Evolutionary conservation across 306 rosid genomes (phyloP).

Genomic region (Dalbergia cultrata): DNA sequence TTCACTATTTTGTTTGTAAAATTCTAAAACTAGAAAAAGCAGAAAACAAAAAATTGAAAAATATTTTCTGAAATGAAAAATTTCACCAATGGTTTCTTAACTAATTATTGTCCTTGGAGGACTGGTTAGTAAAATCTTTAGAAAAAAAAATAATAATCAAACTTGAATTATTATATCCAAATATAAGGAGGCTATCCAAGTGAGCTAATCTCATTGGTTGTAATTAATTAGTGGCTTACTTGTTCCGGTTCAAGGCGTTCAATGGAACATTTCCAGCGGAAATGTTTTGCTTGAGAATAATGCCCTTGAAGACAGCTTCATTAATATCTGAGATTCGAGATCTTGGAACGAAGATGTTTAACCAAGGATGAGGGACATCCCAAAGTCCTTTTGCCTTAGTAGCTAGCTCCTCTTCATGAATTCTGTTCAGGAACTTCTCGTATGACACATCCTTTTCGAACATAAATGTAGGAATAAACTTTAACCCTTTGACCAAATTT

Average conservation of each 20-base stretch:
- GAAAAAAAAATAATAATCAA: too few relatives aligned
- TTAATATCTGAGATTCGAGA: slow-evolving; percentile 63
- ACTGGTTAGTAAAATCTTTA: too few relatives aligned
- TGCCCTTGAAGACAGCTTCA: slow-evolving; percentile 60
- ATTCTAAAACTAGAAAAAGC: too few relatives aligned
- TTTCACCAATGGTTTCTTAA: too few relatives aligned
- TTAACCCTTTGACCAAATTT: slow-evolving; percentile 47
- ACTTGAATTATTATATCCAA: too few relatives aligned
- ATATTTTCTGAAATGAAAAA: too few relatives aligned
- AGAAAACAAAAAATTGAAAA: too few relatives aligned
- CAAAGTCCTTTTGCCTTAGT: slow-evolving; percentile 59
- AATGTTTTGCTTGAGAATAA: slow-evolving; percentile 60
- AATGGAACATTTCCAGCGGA: slow-evolving; percentile 26
- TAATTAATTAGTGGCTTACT: slow-evolving; percentile 47
- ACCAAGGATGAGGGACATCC: slow-evolving; percentile 78
- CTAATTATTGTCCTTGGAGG: too few relatives aligned
- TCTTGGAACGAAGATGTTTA: slow-evolving; percentile 69
- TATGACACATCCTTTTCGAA: slow-evolving; percentile 63
- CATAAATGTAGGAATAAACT: slow-evolving; percentile 51
- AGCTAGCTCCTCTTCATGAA: slow-evolving; percentile 44
- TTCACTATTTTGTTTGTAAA: too few relatives aligned
- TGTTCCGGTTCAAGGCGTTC: slow-evolving; percentile 63
- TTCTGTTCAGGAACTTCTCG: slow-evolving; percentile 63
- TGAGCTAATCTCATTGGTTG: too few relatives aligned
- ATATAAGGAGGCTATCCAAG: too few relatives aligned